Evolutionary conservation across 2,329 filamentous ascomycete species (phyloP).

Genomic region (Neoscytalidium dimidiatum): DNA sequence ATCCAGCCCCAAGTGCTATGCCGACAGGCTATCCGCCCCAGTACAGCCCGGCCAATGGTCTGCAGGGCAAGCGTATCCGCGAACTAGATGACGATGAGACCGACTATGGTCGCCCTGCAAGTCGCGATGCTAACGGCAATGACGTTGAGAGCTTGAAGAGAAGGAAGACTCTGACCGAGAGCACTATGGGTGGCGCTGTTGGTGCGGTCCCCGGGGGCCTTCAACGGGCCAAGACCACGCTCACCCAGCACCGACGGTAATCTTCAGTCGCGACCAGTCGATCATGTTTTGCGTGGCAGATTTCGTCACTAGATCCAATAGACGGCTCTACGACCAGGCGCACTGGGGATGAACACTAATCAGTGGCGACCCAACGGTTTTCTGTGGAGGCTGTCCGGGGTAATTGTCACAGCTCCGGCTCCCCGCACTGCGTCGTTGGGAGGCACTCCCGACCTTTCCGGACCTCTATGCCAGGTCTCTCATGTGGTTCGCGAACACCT

Average conservation of each 20-base stretch:
- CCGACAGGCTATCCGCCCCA: conserved; percentile 66
- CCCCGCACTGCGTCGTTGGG: conserved; percentile 11
- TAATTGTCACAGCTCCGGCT: conserved; percentile 5
- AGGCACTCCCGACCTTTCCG: conserved; percentile 3
- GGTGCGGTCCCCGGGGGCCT: conserved; percentile 36
- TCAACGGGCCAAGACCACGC: conserved; percentile 18
- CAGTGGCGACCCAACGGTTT: conserved; percentile 2
- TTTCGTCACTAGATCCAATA: conserved; percentile 20
- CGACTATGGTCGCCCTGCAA: conserved; percentile 65
- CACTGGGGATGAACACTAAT: conserved; percentile 18
- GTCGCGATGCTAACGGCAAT: conserved; percentile 53
- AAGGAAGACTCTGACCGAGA: conserved; percentile 73
- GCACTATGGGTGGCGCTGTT: conserved; percentile 45
- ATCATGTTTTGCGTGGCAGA: conserved; percentile 15
- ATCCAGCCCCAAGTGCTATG: conserved; percentile 64
- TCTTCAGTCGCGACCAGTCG: background rate
- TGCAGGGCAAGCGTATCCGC: conserved; percentile 61
- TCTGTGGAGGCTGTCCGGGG: background rate
- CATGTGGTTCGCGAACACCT: conserved; percentile 13
- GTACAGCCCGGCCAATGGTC: conserved; percentile 67
- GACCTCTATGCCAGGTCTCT: conserved; percentile 9
- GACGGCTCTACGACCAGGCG: conserved; percentile 18
- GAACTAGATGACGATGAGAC: conserved; percentile 65
- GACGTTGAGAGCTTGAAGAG: conserved; percentile 71
- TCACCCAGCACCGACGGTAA: conserved; percentile 19